These are phyloP conservation scores for Osmozyma mogii DNA, from an alignment of 805 yeast genomes.

Conservation along the genomic window DNA sequence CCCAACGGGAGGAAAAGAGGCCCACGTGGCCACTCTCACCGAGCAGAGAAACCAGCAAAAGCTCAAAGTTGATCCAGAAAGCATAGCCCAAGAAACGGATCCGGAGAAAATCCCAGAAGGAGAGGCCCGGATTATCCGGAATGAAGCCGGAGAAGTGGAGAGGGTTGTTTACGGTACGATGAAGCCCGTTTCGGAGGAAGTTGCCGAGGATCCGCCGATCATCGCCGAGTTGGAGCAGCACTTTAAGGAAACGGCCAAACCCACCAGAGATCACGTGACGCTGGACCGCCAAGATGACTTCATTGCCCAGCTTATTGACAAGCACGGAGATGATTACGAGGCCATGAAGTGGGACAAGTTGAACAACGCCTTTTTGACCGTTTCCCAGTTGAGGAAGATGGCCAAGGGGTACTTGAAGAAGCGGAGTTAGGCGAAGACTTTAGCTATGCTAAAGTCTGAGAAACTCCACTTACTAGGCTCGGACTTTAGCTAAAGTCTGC, in stretches of 20 bases:
- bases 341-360: constrained; percentile 92
- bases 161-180: constrained; percentile 66
- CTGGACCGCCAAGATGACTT: constrained; percentile 72
- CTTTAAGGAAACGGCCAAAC: too few species aligned
- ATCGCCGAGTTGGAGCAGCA: constrained; percentile 64
- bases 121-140: constrained; percentile 69
- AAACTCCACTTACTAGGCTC: too few species aligned
- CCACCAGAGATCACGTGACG: constrained; percentile 41
- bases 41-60: constrained; percentile 19
- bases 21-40: constrained; percentile 34
- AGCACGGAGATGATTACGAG: constrained; percentile 81
- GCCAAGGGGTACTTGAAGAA: too few species aligned
- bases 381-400: constrained; percentile 75
- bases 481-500: too few species aligned
- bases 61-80: constrained; percentile 32
- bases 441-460: too few species aligned
- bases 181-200: constrained; percentile 18
- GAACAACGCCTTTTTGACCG: constrained; percentile 74
- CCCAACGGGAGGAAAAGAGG: constrained; percentile 74
- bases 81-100: constrained; percentile 37
- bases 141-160: constrained; percentile 55
- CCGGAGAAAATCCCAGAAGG: constrained; percentile 66
- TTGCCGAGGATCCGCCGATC: constrained; percentile 32
- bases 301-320: constrained; percentile 54
- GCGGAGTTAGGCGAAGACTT: too few species aligned